Base-by-base conservation (phyloP, 1,284 basidiomycete genomes). In the Quambalaria eucalypti region DNA sequence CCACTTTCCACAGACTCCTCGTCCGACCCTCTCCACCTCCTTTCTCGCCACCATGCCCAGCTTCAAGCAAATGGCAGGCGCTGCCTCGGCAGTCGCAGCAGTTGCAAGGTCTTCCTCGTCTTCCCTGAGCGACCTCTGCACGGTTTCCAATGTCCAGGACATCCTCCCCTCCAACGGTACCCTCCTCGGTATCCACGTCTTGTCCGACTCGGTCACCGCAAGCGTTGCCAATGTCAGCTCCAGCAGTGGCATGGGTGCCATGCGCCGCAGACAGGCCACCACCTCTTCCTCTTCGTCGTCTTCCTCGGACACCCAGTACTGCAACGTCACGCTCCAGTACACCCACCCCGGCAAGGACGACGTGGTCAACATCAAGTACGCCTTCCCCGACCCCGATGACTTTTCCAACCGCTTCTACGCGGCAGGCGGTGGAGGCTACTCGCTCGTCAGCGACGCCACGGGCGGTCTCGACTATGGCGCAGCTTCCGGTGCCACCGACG, bases 281-380 rank as follows among this genome's bases (percentile, higher is more conserved):
- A n/a, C n/a, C n/a, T n/a, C n/a, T n/a, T n/a, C n/a, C n/a, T n/a
- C n/a, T n/a, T n/a, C n/a, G n/a, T n/a, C n/a, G n/a, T n/a, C n/a
- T n/a, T n/a, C n/a, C n/a, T n/a, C 36, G 4, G 46, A 28, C 23
- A 14, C 16, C 4, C 16, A 48, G 16, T 48, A n/a, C 30, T 48
- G 46, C 12, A 48, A 48, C 10, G 46, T 48, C 30, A 48, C 46
- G 4, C 23, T 48, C 46, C 16, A 14, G 16, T 48, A 48, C 46
- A n/a, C n/a, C n/a, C n/a, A n/a, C n/a, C n/a, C n/a, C n/a, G n/a
- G n/a, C n/a, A n/a, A n/a, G n/a, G n/a, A n/a, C n/a, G n/a, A n/a
- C n/a, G n/a, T n/a, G n/a, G n/a, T n/a, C n/a, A n/a, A n/a, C n/a
- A 14, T 48, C 46, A 48, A 48, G 46, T 48, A 48, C 46, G 16